Percentiles rank a stretch among this genome's conserved stretches.
These are phyloP conservation scores for Leptomonas seymouri DNA, from an alignment of 208 protist genomes.

Conservation along the genomic window DNA sequence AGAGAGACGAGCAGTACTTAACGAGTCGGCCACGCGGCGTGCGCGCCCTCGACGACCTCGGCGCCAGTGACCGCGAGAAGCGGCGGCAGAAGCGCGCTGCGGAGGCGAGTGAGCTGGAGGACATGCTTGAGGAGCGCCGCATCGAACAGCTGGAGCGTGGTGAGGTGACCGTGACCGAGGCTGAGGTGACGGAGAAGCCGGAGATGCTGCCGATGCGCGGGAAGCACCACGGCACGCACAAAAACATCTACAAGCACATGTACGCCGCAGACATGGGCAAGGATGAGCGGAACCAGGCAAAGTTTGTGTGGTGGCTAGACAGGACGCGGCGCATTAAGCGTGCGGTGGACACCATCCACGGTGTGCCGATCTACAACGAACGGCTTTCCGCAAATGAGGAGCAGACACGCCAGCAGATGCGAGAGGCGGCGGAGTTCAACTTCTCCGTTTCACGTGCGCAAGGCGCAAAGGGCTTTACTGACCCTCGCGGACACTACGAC, in stretches of 20 bases:
- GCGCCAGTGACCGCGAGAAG: conserved; percentile 65
- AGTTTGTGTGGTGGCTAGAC: conserved; percentile 88
- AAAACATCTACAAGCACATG: conserved; percentile 56
- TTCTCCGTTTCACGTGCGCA: conserved; percentile 64
- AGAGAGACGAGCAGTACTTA: conserved; percentile 78
- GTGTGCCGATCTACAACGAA: conserved; percentile 87
- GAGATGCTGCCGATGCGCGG: conserved; percentile 49
- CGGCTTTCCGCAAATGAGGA: conserved; percentile 81
- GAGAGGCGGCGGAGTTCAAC: conserved; percentile 86
- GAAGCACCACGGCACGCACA: conserved; percentile 45
- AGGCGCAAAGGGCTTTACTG: conserved; percentile 84
- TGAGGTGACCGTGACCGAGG: conserved; percentile 45
- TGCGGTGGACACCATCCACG: conserved; percentile 80
- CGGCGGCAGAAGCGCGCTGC: conserved; percentile 49
- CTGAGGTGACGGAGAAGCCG: conserved; percentile 59
- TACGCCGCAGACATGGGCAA: conserved; percentile 77
- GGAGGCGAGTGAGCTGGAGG: conserved; percentile 65
- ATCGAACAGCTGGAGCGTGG: conserved; percentile 79
- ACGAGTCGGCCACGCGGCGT: conserved; percentile 74
- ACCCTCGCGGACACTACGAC: conserved; percentile 82
- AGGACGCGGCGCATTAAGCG: conserved; percentile 75
- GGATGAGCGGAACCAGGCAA: conserved; percentile 60
- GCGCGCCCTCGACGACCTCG: conserved; percentile 79
- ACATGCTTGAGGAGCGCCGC: conserved; percentile 75
- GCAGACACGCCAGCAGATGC: conserved; percentile 83